Evolutionary conservation across 2,329 filamentous ascomycete genomes (phyloP), one percentile per base, ranked within the genome.

Genomic region (Tolypocladium paradoxum): DNA sequence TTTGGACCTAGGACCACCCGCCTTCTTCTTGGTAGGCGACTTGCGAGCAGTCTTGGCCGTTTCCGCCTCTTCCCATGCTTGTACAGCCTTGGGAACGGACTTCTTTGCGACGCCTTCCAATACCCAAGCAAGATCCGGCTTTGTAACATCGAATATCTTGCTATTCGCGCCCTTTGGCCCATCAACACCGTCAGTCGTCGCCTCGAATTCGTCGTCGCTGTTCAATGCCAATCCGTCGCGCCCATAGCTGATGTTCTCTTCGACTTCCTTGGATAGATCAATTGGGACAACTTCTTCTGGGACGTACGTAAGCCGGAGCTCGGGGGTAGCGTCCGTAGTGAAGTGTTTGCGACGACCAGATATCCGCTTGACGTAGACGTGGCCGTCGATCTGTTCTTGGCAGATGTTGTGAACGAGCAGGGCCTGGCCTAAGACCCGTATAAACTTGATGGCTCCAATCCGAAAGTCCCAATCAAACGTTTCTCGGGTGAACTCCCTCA

Each of bases 391-490:
- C 20, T 53, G 52, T 9, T 45, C 53, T 43, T 59, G 51, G 1
- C 55, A 56, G 57, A 84, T 74, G 55, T 79, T 83, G 55, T 79
- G 81, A 16, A 83, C 75, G 3, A 97, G 73, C 1, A 97, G 70
- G 8, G 85, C 83, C 12, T 90, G 88, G 0, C 90, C 87, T 12
- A 97, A 72, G 31, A 88, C 85, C 16, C 85, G 81, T 31, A 96
- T 84, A 56, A 96, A 88, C 63, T 96, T 95, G 62, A 87, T 81
- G 18, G 91, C 90, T 0, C 91, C 92, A 50, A 78, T 78, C 31
- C 84, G 79, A 60, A 84, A 86, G 5, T 79, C 82, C 93, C 93
- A 99, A 55, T 91, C 90, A 59, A 99, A 95, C 0, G 85, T 85
- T 57, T 95, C 84, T 1, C 79, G 77, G 0, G 85, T 80, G 65